Evolutionary conservation across 768 basidiomycete species (phyloP), one percentile per base, ranked within the genome.

Genomic region (Trametes punicea): DNA sequence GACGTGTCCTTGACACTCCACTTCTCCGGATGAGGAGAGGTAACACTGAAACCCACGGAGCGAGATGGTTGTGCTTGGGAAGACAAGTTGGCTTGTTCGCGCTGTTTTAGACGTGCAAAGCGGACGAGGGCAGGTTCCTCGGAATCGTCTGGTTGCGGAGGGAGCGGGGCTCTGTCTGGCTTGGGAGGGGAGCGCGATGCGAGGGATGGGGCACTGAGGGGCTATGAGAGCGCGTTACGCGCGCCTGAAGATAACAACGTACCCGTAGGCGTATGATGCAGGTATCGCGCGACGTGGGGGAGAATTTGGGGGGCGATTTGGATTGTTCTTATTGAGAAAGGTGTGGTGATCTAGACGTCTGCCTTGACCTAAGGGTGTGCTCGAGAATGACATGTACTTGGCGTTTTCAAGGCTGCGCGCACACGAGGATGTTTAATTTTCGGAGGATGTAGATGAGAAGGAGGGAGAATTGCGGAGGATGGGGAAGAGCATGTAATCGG

Each of bases 1-100:
- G 90, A 86, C 41, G 92, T 93, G 71, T 90, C 89, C 65, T 87
- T 87, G 56, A 90, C 81, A 56, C 69, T 67, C 86, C 86, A 88
- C 77, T 77, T 83, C 64, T 83, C 79, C 38, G 90, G 89, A 48
- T 84, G 76, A 13, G 70, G 71, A 40, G 53, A 38, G 25, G 52
- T 23, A 27, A 64, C 59, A 59, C 72, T 67, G 13, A 70, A 59
- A 51, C 63, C 62, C 54, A 62, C 51, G 46, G 64, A 61, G 46
- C 64, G 65, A 55, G 63, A 64, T 41, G 51, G 57, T 51, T 56
- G 58, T 29, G 26, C 56, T 38, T 51, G 55, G 34, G 41, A 49
- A 53, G 56, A 45, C 29, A 65, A 66, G 53, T 62, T 53, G 33
- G 69, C 60, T 57, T 75, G 74, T 55, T 78, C 74, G 60, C 71